A percentile compares a stretch with the other conserved stretches of the same genome.
These are phyloP conservation scores for Entomortierella parvispora DNA, from an alignment of 192 early-diverging fungal genomes.

Conservation along the genomic window DNA sequence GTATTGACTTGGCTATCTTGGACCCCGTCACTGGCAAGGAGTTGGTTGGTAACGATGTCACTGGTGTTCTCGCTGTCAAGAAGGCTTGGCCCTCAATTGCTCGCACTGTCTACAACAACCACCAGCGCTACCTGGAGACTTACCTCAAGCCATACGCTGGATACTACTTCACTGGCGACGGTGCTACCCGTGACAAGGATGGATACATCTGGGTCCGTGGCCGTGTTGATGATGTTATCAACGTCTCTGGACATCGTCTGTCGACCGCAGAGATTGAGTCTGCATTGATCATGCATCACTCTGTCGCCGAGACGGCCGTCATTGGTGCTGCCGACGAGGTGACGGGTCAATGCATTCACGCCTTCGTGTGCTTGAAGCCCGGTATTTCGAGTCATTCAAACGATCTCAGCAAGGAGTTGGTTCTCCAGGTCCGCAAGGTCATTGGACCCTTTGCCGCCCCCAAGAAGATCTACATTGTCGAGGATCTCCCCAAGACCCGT, in stretches of 20 bases:
- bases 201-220: conserved; percentile 97
- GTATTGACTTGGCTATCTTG: conserved; percentile 87
- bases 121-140: conserved; percentile 92
- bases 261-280: conserved; percentile 95
- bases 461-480: conserved; percentile 84
- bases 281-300: conserved; percentile 80
- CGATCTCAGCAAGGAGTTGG: conserved; percentile 68
- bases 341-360: conserved; percentile 91
- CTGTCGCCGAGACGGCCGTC: conserved; percentile 91
- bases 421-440: conserved; percentile 81
- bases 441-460: conserved; percentile 96
- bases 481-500: conserved; percentile 94
- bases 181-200: conserved; percentile 89
- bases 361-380: conserved; percentile 85
- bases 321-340: conserved; percentile 90
- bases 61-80: conserved; percentile 91
- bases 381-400: conserved; percentile 54
- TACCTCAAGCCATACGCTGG: conserved; percentile 91
- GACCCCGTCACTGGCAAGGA: conserved; percentile 88
- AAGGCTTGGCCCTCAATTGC: conserved; percentile 93
- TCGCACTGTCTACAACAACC: conserved; percentile 90
- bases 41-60: conserved; percentile 85
- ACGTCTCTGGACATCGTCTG: conserved; percentile 95
- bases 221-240: conserved; percentile 90
- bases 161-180: conserved; percentile 97